phyloP scores from a whole-genome alignment of 257 asterid genomes.

The Hygrophila difformis region DNA sequence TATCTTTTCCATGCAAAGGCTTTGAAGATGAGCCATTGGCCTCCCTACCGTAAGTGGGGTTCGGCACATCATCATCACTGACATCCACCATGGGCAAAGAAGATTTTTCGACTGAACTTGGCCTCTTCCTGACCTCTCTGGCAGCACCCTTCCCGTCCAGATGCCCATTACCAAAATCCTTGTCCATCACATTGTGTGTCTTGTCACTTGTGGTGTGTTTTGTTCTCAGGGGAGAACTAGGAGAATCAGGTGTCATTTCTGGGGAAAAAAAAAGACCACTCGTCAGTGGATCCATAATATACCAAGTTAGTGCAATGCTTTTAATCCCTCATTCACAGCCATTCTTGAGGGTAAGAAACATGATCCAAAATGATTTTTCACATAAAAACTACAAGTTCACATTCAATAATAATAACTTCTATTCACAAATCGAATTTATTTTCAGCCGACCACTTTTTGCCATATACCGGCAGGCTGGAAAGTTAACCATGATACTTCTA shows the following conservation, averaged over 20 bases:
- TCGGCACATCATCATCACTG: constrained; percentile 34
- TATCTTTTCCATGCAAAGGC: constrained; percentile 21
- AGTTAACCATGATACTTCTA: too few species aligned
- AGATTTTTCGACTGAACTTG: constrained; percentile 30
- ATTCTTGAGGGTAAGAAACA: background rate
- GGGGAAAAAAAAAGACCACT: constrained; percentile 12
- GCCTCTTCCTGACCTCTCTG: constrained; percentile 27
- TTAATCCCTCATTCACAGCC: background rate
- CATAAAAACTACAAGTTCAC: too few species aligned
- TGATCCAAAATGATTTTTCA: background rate
- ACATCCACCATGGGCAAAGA: constrained; percentile 46
- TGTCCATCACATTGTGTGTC: constrained; percentile 27
- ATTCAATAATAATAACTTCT: too few species aligned
- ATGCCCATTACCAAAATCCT: constrained; percentile 26
- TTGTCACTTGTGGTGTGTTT: constrained; percentile 20
- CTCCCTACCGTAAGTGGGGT: constrained; percentile 19
- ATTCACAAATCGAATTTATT: too few species aligned
- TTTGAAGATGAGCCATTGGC: constrained; percentile 24
- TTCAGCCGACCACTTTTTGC: too few species aligned
- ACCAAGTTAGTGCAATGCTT: background rate
- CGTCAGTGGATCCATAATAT: background rate
- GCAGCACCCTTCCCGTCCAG: constrained; percentile 27
- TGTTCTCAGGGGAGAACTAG: constrained; percentile 15
- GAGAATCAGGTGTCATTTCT: constrained; percentile 38
- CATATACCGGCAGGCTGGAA: too few species aligned